These are phyloP conservation scores for Aspergillus sp. DNA, from an alignment of 2,329 filamentous ascomycete species.

Conservation along the genomic window DNA sequence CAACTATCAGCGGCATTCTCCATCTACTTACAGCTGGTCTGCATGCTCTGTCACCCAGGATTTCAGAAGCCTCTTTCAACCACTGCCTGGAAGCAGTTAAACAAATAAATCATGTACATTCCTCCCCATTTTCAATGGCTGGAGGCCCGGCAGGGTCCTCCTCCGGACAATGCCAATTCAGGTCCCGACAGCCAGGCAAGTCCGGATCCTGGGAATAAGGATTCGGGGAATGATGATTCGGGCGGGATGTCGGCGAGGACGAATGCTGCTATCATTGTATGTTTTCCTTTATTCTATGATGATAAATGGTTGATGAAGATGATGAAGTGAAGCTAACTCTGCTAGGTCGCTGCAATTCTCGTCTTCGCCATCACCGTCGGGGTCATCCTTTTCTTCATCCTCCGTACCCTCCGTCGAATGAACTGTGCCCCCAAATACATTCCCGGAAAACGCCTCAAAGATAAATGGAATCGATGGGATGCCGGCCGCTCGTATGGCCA, in stretches of 20 bases:
- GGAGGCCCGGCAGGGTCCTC: constrained; percentile 10
- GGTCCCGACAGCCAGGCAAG: neutral
- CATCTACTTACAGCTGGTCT: neutral
- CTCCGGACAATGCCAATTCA: neutral
- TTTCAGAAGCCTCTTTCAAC: constrained; percentile 2
- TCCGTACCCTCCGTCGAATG: constrained; percentile 38
- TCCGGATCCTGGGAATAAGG: neutral
- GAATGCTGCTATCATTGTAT: constrained; percentile 25
- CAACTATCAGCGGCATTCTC: neutral
- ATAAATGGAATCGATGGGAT: constrained; percentile 47
- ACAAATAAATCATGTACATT: constrained; percentile 14
- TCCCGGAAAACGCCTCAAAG: constrained; percentile 46
- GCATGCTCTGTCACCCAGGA: constrained; percentile 5
- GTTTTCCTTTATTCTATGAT: constrained; percentile 5
- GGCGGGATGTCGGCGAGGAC: constrained; percentile 7
- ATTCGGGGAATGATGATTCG: constrained; percentile 2
- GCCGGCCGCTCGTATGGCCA: constrained; percentile 38
- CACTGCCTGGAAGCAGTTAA: constrained; percentile 3
- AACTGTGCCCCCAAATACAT: constrained; percentile 46
- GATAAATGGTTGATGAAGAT: neutral
- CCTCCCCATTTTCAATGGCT: constrained; percentile 12
- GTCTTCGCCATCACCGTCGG: constrained; percentile 26
- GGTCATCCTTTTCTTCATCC: constrained; percentile 27
- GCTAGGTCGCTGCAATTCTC: constrained; percentile 22
- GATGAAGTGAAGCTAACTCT: neutral